These are phyloP conservation scores for Dryas alaskensis DNA, from an alignment of 306 rosid species.

Conservation along the genomic window DNA sequence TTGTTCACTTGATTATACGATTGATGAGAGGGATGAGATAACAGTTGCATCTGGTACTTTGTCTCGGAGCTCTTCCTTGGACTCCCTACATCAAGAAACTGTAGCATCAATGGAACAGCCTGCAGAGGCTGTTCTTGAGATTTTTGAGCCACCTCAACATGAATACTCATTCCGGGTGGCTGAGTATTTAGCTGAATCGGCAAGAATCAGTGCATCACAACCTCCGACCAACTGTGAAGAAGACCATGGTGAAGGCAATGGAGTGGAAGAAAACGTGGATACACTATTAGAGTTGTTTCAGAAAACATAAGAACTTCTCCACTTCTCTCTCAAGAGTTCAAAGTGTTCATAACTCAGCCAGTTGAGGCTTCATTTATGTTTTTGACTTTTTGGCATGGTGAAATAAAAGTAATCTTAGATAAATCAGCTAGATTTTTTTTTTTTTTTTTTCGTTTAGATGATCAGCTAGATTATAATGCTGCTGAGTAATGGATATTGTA, in stretches of 20 bases:
- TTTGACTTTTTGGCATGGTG: background rate
- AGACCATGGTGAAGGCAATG: slow-evolving; percentile 24
- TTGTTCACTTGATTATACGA: slow-evolving; percentile 69
- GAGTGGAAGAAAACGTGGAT: slow-evolving; percentile 40
- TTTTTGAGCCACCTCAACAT: slow-evolving; percentile 17
- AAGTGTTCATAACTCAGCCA: background rate
- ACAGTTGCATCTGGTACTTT: slow-evolving; percentile 75
- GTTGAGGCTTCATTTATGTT: background rate
- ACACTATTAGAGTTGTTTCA: slow-evolving; percentile 72
- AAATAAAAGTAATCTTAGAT: slow-evolving; percentile 5
- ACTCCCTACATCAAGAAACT: slow-evolving; percentile 62
- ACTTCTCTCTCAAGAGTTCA: background rate
- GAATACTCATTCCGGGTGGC: slow-evolving; percentile 37
- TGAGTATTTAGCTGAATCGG: slow-evolving; percentile 43
- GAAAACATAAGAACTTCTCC: slow-evolving; percentile 34
- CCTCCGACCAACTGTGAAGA: slow-evolving; percentile 27
- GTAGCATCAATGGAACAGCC: slow-evolving; percentile 46
- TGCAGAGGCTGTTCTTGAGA: slow-evolving; percentile 34
- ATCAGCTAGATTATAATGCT: background rate
- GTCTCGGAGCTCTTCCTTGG: slow-evolving; percentile 71
- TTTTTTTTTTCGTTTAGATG: background rate
- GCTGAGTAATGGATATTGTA: background rate
- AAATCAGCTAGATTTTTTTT: background rate
- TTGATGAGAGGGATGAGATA: slow-evolving; percentile 74
- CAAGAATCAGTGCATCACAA: slow-evolving; percentile 26